These are phyloP conservation scores for Aspergillus sp. DNA, from an alignment of 2,329 filamentous ascomycete species.

Conservation along the genomic window DNA sequence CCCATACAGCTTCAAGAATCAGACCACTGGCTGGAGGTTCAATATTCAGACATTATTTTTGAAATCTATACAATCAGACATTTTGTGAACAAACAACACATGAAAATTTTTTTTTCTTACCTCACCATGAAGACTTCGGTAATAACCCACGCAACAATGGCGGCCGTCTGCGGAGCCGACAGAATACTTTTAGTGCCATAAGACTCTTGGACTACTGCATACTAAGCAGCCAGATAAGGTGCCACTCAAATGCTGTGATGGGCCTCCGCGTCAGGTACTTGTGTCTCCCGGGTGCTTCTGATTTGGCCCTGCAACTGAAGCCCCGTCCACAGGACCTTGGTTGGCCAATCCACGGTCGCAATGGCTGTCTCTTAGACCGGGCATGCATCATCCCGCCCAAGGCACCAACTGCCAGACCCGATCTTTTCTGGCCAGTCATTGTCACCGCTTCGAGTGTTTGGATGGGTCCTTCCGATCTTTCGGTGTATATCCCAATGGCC, in stretches of 20 bases:
- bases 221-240: conserved; percentile 5
- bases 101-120: too few species aligned
- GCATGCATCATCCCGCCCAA: conserved; percentile 35
- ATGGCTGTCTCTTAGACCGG: conserved; percentile 24
- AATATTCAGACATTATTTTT: background rate
- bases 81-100: too few species aligned
- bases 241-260: conserved; percentile 14
- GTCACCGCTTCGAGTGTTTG: conserved; percentile 16
- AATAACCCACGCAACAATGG: background rate
- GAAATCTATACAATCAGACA: too few species aligned
- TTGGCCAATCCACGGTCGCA: conserved; percentile 27
- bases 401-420: conserved; percentile 30
- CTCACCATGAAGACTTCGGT: too few species aligned
- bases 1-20: conserved; percentile 3
- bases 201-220: background rate
- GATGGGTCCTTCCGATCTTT: conserved; percentile 28
- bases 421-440: conserved; percentile 24
- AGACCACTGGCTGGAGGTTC: background rate
- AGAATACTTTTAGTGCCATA: background rate
- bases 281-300: conserved; percentile 14
- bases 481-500: conserved; percentile 21
- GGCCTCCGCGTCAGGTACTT: conserved; percentile 17
- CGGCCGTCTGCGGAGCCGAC: background rate
- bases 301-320: conserved; percentile 19
- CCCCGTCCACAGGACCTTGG: conserved; percentile 15